Base-by-base conservation (phyloP, 345 rosid genomes). In the Ceriops tagal region DNA sequence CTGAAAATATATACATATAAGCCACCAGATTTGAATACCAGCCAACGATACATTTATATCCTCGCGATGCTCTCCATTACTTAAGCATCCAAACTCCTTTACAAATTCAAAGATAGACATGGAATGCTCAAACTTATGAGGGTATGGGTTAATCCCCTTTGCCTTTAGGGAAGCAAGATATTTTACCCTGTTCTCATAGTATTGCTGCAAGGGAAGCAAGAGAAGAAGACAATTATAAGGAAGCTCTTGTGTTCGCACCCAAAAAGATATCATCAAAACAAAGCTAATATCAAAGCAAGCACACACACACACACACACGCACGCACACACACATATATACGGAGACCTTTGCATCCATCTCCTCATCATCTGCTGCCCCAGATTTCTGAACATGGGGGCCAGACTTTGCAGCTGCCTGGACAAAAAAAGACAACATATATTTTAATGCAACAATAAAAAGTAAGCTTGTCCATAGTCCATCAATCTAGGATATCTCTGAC, bases 281-380 rank as follows among this genome's bases (percentile, higher is more conserved):
- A 43, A 43, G 49, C 5, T 15, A 18, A 43, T 43, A 22, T n/a
- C 39, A 68, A 1, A 26, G 58, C 4, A 57, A 46, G 56, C 52
- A 75, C 1, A 24, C 26, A 24, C 26, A 24, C 0, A 24, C 26
- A 24, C 26, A 24, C 26, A 24, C 26, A 24, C 26, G 1, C 26
- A 24, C 26, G 26, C 26, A 24, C 26, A 1, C 26, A 24, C 26
- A 1, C 26, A 24, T 24, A 24, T 4, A 21, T 21, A 59, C 18
- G 28, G 1, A 34, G 83, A 96, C 99, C 61, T 96, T 92, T 6
- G 99, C 92, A 74, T 96, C 99, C 96, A 92, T 92, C 57, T 96
- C 97, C 8, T 96, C 99, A 62, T 95, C 98, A 76, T 95, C 98
- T 64, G 82, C 95, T 56, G 84, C 86, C 8, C 49, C 72, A 16